Conservation (phyloP, 1,284 basidiomycete genomes). For the Phylloboletellus chloephorus region DNA sequence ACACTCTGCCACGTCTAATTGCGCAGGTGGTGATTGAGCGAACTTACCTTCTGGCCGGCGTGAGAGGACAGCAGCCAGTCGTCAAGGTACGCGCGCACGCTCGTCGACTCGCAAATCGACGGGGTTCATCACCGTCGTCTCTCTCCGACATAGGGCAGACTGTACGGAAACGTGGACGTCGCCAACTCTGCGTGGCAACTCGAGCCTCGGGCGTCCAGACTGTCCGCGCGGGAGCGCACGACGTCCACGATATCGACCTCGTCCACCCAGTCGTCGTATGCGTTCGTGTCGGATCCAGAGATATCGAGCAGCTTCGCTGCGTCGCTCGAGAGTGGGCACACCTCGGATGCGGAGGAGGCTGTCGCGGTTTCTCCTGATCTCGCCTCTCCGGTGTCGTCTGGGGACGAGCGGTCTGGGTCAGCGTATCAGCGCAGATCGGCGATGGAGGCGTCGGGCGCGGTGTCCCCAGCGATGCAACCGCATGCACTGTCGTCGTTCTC, state of each 20-base stretch:
- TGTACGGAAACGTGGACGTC: conserved; percentile 62
- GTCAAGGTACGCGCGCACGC: conserved; percentile 55
- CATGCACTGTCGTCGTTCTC: conserved; percentile 63
- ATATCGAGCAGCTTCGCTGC: conserved; percentile 76
- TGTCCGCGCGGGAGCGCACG: conserved; percentile 59
- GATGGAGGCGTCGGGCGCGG: conserved; percentile 42
- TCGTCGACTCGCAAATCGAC: too few species aligned
- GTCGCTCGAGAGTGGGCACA: conserved; percentile 64
- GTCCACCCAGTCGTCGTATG: conserved; percentile 73
- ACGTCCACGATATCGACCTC: conserved; percentile 67
- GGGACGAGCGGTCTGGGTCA: conserved; percentile 42
- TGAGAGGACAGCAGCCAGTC: conserved; percentile 59
- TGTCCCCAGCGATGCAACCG: conserved; percentile 50
- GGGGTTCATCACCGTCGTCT: not conserved
- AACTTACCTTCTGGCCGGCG: conserved; percentile 63
- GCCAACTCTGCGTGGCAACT: conserved; percentile 68
- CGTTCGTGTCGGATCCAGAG: conserved; percentile 70
- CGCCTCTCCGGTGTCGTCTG: conserved; percentile 54
- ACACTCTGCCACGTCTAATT: conserved; percentile 1
- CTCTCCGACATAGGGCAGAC: conserved; percentile 47
- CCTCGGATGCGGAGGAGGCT: conserved; percentile 63
- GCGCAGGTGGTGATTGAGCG: conserved; percentile 64
- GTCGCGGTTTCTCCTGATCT: conserved; percentile 48
- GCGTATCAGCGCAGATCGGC: conserved; percentile 32
- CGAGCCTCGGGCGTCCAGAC: conserved; percentile 52